Conservation (phyloP, 2,329 filamentous ascomycete species). For the Aspergillus sp. region DNA sequence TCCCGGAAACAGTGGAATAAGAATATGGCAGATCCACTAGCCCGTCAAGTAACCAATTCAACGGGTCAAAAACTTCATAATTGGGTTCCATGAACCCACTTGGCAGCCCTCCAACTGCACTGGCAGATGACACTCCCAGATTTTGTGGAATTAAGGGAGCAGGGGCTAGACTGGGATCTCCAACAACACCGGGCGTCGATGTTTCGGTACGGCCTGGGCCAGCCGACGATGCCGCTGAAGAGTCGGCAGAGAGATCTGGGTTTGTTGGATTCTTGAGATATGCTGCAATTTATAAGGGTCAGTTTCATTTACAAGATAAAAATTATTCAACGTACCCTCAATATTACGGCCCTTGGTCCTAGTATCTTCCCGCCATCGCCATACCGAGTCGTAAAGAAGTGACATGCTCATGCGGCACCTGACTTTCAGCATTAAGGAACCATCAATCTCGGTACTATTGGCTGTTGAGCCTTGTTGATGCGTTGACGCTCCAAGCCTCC, state of each 20-base stretch:
- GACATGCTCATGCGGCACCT: conserved; percentile 65
- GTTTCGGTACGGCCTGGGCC: conserved; percentile 37
- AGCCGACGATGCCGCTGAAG: conserved; percentile 60
- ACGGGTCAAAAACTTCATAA: conserved; percentile 85
- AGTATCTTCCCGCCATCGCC: conserved; percentile 62
- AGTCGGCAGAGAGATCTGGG: conserved; percentile 72
- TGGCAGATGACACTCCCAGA: conserved; percentile 24
- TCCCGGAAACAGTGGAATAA: conserved; percentile 51
- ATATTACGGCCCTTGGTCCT: conserved; percentile 67
- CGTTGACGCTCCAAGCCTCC: conserved; percentile 46
- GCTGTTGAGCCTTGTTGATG: conserved; percentile 18
- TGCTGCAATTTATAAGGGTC: conserved; percentile 25
- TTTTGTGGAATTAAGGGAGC: conserved; percentile 29
- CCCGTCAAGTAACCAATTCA: conserved; percentile 91
- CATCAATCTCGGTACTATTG: conserved; percentile 31
- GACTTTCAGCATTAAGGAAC: conserved; percentile 57
- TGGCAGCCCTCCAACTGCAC: conserved; percentile 22
- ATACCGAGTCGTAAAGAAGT: conserved; percentile 62
- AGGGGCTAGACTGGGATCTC: conserved; percentile 42
- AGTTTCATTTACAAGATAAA: conserved; percentile 11
- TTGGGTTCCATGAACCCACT: conserved; percentile 61
- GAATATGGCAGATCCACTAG: conserved; percentile 74
- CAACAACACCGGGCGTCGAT: conserved; percentile 31
- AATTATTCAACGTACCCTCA: conserved; percentile 50
- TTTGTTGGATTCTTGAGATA: conserved; percentile 84